These are phyloP conservation scores for Pythium brassicae DNA, from an alignment of 352 stramenopile species.

Conservation along the genomic window DNA sequence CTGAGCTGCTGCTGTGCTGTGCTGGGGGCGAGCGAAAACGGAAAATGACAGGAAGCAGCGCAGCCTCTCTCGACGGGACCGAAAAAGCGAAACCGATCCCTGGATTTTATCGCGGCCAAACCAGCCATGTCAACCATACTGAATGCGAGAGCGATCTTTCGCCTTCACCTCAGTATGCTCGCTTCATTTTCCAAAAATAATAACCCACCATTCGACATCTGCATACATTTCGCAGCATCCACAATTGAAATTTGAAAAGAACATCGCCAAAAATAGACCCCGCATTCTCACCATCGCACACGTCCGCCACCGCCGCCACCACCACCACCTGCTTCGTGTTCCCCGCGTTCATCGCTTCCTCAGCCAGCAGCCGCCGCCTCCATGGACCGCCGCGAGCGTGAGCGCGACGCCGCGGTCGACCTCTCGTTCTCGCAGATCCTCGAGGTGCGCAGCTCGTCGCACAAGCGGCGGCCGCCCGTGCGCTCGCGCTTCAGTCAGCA, in stretches of 20 bases:
- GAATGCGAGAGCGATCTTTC: too few relatives aligned
- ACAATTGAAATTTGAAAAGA: too few relatives aligned
- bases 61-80: too few relatives aligned
- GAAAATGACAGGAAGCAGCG: background rate
- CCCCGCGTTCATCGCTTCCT: too few relatives aligned
- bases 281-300: too few relatives aligned
- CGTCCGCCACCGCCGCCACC: background rate
- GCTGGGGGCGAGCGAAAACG: background rate
- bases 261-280: too few relatives aligned
- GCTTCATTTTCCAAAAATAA: too few relatives aligned
- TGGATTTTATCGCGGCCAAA: background rate
- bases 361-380: background rate
- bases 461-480: constrained; percentile 35
- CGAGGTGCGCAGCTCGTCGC: constrained; percentile 49
- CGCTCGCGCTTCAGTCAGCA: constrained; percentile 10
- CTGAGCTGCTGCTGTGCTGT: background rate
- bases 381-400: constrained; percentile 18
- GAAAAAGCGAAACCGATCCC: background rate
- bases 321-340: background rate
- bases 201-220: too few relatives aligned
- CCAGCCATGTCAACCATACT: too few relatives aligned
- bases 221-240: too few relatives aligned
- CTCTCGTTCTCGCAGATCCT: constrained; percentile 81
- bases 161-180: too few relatives aligned
- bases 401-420: constrained; percentile 29